Evolutionary conservation across 805 yeast species (phyloP).

Genomic region (Teunomyces atbi): DNA sequence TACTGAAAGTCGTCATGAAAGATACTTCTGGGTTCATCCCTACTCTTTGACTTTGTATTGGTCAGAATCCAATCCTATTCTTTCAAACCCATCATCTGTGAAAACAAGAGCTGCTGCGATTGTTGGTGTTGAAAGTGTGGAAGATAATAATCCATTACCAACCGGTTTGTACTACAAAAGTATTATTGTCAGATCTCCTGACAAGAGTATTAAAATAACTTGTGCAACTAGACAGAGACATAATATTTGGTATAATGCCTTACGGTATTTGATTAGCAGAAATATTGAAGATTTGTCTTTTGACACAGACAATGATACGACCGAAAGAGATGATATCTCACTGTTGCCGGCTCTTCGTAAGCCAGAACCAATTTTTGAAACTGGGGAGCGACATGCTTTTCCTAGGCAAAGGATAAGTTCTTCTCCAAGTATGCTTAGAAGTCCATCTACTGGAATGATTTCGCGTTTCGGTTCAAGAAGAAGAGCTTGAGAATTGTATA

Average conservation of each 20-base stretch:
- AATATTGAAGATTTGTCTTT: constrained; percentile 56
- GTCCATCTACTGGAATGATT: constrained; percentile 6
- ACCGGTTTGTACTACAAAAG: constrained; percentile 86
- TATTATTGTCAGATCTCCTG: constrained; percentile 69
- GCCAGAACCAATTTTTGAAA: constrained; percentile 10
- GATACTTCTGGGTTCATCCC: constrained; percentile 97
- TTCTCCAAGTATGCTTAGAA: constrained; percentile 9
- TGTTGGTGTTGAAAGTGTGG: constrained; percentile 71
- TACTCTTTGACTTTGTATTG: constrained; percentile 87
- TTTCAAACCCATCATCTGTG: constrained; percentile 62
- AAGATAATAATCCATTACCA: constrained; percentile 84
- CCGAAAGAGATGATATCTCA: constrained; percentile 14
- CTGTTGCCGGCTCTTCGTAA: constrained; percentile 5
- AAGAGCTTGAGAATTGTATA: constrained; percentile 2
- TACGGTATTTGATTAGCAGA: constrained; percentile 70
- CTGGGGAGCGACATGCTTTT: constrained; percentile 15
- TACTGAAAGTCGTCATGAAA: constrained; percentile 79
- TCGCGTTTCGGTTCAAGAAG: constrained; percentile 10
- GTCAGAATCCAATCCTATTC: constrained; percentile 78
- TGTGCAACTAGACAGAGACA: constrained; percentile 87
- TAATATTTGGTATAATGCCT: constrained; percentile 85
- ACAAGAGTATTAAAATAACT: constrained; percentile 70
- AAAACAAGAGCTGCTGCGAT: constrained; percentile 81
- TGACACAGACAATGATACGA: constrained; percentile 31
- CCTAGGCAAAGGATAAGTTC: constrained; percentile 15